Percentiles rank a stretch among this genome's conserved stretches.
Evolutionary conservation across 352 stramenopile genomes (phyloP).

Genomic region (Pythium folliculosum): DNA sequence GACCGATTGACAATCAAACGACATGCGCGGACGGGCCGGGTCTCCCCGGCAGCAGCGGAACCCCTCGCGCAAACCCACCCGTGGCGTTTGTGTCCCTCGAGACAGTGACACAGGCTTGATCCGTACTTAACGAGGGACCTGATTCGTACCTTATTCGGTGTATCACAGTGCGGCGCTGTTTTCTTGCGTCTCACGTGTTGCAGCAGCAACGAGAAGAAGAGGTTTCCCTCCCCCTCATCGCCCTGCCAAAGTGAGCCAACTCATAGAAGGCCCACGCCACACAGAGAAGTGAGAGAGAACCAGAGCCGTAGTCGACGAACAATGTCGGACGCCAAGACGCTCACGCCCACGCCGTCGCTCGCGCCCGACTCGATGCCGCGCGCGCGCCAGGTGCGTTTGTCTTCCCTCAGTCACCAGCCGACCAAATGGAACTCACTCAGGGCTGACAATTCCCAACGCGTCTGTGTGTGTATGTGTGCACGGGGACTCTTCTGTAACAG

Average conservation of each 20-base stretch:
- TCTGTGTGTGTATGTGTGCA: background rate
- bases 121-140: background rate
- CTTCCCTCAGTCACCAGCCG: too few species aligned
- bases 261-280: background rate
- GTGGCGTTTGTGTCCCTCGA: too few species aligned
- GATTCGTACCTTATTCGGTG: background rate
- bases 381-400: conserved; percentile 48
- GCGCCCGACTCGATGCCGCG: conserved; percentile 38
- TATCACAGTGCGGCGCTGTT: background rate
- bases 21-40: too few species aligned
- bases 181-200: conserved; percentile 2
- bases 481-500: too few species aligned
- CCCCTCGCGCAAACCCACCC: conserved; percentile 1
- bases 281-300: too few species aligned
- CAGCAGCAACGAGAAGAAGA: background rate
- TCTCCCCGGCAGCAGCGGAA: too few species aligned
- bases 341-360: conserved; percentile 28
- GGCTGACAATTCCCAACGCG: background rate
- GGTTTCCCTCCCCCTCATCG: background rate
- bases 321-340: conserved; percentile 15
- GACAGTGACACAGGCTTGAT: background rate
- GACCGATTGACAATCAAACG: background rate
- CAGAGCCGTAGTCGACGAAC: background rate
- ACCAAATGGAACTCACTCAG: too few species aligned
- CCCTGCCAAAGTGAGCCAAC: conserved; percentile 7